Base-by-base conservation (phyloP, 1,139 yeast species). In the Yamadazyma epiphylla region DNA sequence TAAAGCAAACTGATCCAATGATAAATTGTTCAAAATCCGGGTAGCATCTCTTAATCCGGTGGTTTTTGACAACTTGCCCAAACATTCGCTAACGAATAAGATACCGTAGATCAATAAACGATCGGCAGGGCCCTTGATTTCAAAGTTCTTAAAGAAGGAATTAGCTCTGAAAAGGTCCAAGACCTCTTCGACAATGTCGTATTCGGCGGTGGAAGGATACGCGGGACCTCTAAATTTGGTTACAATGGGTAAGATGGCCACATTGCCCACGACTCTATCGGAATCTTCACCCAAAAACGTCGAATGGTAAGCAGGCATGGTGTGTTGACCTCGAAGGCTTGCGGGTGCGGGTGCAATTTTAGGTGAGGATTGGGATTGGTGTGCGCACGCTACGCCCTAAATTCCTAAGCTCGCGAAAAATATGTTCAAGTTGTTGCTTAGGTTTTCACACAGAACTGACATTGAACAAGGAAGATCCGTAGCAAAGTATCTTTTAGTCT, bases 101-200 rank as follows among this genome's bases (percentile, higher is more conserved):
- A 91, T 91, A n/a, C 98, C 99, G 55, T 91, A 91, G 49, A 94
- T 89, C 40, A 91, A 69, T n/a, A 91, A 74, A 45, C 99, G 73
- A 58, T 91, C 99, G 3, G 96, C 84, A 13, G 95, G 87, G 9
- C 96, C 95, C 55, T 87, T 87, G 62, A 91, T 88, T 62, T 94
- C 98, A 58, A 91, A 94, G 68, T 91, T 91, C 55, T 86, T 83
- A 73, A 94, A 91, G 61, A 91, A 89, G 5, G 96, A 85, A 59
- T 91, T 91, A 49, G 97, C 96, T 44, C 98, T 73, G 60, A 91
- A 91, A 37, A 91, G 70, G 58, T 91, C 98, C 37, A 91, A 64
- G 17, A 81, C 74, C 58, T 91, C 99, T 52, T 91, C 98, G 36
- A 85, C 73, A 37, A 91, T 85, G 58, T 91, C 99, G 56, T 88